These are phyloP conservation scores for Eucalyptus dawsonii DNA, from an alignment of 345 rosid genomes.

Conservation along the genomic window DNA sequence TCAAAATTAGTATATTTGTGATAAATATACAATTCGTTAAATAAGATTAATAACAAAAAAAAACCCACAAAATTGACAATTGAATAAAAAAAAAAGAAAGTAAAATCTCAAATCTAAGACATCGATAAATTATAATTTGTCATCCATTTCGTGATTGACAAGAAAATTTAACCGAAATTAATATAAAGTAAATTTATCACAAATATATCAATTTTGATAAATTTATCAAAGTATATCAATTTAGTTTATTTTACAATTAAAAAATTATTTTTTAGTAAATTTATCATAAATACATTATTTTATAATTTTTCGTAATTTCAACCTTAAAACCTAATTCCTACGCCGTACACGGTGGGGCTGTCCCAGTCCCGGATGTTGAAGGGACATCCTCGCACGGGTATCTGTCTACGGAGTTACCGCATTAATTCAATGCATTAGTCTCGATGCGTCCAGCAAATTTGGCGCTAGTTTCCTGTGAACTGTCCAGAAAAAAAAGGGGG, in stretches of 20 bases:
- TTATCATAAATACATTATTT: too few species aligned
- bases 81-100: accelerated
- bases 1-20: accelerated
- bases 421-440: not conserved
- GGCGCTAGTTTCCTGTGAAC: not conserved
- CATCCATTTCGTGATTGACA: too few species aligned
- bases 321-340: too few species aligned
- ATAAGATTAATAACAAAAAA: too few species aligned
- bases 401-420: not conserved
- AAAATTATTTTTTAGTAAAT: too few species aligned
- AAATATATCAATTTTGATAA: too few species aligned
- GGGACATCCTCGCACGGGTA: not conserved
- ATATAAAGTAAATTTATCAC: accelerated
- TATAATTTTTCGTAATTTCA: too few species aligned
- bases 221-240: too few species aligned
- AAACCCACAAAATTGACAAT: too few species aligned
- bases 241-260: too few species aligned
- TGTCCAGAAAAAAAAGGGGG: not conserved
- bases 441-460: not conserved
- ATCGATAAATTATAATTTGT: accelerated
- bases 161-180: accelerated
- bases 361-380: too few species aligned
- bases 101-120: accelerated
- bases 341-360: too few species aligned
- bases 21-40: accelerated